Evolutionary conservation across 2,329 filamentous ascomycete genomes (phyloP).

Genomic region (Botryotinia convoluta): DNA sequence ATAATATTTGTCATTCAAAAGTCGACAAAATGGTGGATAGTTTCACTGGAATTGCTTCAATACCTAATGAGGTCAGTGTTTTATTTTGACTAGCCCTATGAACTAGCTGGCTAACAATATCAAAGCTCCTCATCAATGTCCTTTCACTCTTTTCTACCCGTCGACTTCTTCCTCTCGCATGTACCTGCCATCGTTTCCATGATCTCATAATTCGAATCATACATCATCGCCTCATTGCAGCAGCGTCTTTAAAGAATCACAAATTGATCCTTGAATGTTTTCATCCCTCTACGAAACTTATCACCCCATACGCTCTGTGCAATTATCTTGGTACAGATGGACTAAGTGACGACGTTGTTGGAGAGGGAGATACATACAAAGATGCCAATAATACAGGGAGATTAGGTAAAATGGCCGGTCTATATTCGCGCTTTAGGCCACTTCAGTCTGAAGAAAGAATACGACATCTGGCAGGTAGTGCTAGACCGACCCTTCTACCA

Average conservation of each 20-base stretch:
- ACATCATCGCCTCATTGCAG: constrained; percentile 60
- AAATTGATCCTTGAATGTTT: constrained; percentile 76
- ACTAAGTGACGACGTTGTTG: constrained; percentile 46
- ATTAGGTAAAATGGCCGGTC: constrained; percentile 48
- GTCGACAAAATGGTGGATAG: constrained; percentile 23
- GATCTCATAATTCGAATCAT: constrained; percentile 61
- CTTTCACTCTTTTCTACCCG: constrained; percentile 49
- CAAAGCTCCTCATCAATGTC: constrained; percentile 51
- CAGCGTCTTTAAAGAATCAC: constrained; percentile 56
- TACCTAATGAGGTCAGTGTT: constrained; percentile 33
- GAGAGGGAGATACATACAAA: constrained; percentile 33
- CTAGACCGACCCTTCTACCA: constrained; percentile 29
- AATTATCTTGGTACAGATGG: constrained; percentile 60
- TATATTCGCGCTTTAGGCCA: constrained; percentile 72
- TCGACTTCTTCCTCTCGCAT: constrained; percentile 55
- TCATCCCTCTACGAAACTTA: constrained; percentile 66
- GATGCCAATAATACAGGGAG: constrained; percentile 33
- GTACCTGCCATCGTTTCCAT: constrained; percentile 62
- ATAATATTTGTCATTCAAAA: background rate
- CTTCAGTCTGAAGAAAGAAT: constrained; percentile 52
- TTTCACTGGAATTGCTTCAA: constrained; percentile 23
- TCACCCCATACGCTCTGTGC: constrained; percentile 67
- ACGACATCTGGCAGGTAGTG: constrained; percentile 40
- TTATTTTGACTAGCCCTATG: background rate
- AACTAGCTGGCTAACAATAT: background rate